These are phyloP conservation scores for Irpex sp. DNA, from an alignment of 1,284 basidiomycete species.

Conservation along the genomic window DNA sequence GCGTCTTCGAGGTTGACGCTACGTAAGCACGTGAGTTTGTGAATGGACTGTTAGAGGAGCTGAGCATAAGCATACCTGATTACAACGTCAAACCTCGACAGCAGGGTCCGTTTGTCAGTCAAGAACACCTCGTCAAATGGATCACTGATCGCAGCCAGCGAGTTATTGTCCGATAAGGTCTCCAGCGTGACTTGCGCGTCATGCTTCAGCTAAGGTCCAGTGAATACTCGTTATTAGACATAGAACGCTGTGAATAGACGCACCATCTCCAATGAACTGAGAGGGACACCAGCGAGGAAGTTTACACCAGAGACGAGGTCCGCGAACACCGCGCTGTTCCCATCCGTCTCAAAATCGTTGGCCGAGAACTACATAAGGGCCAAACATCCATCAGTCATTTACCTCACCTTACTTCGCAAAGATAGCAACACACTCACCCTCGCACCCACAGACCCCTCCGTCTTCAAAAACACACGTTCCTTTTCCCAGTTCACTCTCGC, in stretches of 20 bases:
- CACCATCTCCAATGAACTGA: conserved; percentile 67
- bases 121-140: conserved; percentile 76
- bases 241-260: conserved; percentile 14
- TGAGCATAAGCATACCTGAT: conserved; percentile 37
- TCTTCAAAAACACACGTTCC: conserved; percentile 60
- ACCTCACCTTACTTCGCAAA: too few relatives aligned
- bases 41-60: not conserved
- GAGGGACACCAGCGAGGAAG: conserved; percentile 71
- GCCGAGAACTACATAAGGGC: conserved; percentile 39
- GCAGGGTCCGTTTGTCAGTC: conserved; percentile 57
- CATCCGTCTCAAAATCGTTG: conserved; percentile 40
- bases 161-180: conserved; percentile 40
- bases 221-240: not conserved
- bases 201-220: conserved; percentile 51
- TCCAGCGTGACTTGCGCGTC: conserved; percentile 75
- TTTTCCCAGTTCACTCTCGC: conserved; percentile 69
- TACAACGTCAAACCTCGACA: conserved; percentile 61
- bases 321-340: conserved; percentile 61
- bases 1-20: conserved; percentile 62
- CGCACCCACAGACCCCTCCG: conserved; percentile 18
- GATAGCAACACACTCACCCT: not conserved
- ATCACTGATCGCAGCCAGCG: conserved; percentile 37
- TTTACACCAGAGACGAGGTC: conserved; percentile 82
- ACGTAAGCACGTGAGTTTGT: not conserved
- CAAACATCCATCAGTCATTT: too few relatives aligned